Conservation (phyloP, 2,329 filamentous ascomycete genomes). For the Sporothrix sp. region DNA sequence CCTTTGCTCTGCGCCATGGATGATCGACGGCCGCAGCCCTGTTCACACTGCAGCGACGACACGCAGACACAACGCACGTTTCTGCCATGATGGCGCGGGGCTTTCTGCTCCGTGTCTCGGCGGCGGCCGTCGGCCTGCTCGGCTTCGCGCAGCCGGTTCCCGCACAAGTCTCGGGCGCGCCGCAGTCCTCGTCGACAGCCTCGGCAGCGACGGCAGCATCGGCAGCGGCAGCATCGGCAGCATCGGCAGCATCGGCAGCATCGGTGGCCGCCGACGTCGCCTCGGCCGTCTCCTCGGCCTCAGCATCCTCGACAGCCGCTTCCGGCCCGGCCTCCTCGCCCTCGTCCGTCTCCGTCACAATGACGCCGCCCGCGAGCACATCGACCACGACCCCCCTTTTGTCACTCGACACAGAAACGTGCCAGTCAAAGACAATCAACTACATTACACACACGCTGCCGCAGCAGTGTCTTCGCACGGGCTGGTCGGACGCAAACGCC, state of each 20-base stretch:
- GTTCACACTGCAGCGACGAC: no score
- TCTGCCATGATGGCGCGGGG: no score
- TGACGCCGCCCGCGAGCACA: no score
- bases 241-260: neutral
- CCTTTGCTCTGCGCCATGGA: no score
- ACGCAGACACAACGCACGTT: no score
- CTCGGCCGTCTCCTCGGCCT: neutral
- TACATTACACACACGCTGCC: conserved; percentile 72
- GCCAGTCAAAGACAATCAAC: conserved; percentile 59
- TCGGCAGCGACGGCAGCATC: neutral
- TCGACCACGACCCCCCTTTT: no score
- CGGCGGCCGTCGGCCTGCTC: conserved; percentile 17
- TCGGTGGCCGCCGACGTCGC: neutral
- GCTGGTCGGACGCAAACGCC: conserved; percentile 35
- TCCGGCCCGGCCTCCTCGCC: neutral
- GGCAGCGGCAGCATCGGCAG: neutral
- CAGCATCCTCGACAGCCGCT: neutral
- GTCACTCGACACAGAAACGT: conserved; percentile 28
- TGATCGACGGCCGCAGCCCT: no score
- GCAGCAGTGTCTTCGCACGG: conserved; percentile 63
- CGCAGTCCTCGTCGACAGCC: neutral
- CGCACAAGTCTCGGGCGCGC: conserved; percentile 12
- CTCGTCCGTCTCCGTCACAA: conserved; percentile 4
- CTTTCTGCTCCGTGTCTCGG: conserved; percentile 17
- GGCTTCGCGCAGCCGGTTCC: conserved; percentile 15